Evolutionary conservation across 495 filamentous ascomycete species (phyloP).

Genomic region (Podospora pseudopauciseta): DNA sequence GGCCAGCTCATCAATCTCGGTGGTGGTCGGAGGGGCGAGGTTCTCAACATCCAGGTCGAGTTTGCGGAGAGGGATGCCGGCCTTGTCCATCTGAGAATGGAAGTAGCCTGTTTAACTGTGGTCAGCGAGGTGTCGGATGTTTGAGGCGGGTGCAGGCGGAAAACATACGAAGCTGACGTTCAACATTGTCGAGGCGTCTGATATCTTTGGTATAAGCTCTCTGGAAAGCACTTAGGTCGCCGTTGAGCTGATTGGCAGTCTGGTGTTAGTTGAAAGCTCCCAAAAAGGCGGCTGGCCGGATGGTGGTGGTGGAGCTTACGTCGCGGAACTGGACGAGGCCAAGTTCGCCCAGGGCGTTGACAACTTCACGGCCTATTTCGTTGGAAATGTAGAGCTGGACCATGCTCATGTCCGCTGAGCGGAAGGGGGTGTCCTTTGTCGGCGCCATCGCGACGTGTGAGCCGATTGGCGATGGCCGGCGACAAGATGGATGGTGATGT

Average conservation of each 20-base stretch:
- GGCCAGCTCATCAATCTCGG: slow-evolving; percentile 92
- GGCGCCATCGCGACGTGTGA: slow-evolving; percentile 44
- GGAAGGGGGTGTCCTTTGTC: slow-evolving; percentile 88
- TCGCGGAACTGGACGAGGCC: slow-evolving; percentile 95
- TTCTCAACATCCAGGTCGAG: slow-evolving; percentile 82
- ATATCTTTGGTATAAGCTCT: slow-evolving; percentile 97
- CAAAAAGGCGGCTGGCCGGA: background rate
- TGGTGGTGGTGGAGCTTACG: slow-evolving; percentile 53
- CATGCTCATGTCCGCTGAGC: slow-evolving; percentile 99
- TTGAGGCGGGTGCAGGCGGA: background rate
- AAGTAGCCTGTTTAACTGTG: slow-evolving; percentile 66
- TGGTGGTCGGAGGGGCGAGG: slow-evolving; percentile 77
- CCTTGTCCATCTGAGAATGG: slow-evolving; percentile 89
- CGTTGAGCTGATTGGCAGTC: slow-evolving; percentile 67
- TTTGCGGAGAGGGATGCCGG: slow-evolving; percentile 73
- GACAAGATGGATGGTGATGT: background rate
- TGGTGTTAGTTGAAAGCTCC: background rate
- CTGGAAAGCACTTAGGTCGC: slow-evolving; percentile 89
- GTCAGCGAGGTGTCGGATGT: slow-evolving; percentile 4
- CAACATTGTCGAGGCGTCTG: slow-evolving; percentile 92
- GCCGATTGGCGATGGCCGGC: slow-evolving; percentile 17
- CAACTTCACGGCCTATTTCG: slow-evolving; percentile 95
- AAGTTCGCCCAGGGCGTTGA: slow-evolving; percentile 92
- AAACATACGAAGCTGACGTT: slow-evolving; percentile 85
- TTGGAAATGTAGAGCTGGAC: slow-evolving; percentile 98